Conservation (phyloP, 345 rosid species). For the Gynandropsis gynandra region DNA sequence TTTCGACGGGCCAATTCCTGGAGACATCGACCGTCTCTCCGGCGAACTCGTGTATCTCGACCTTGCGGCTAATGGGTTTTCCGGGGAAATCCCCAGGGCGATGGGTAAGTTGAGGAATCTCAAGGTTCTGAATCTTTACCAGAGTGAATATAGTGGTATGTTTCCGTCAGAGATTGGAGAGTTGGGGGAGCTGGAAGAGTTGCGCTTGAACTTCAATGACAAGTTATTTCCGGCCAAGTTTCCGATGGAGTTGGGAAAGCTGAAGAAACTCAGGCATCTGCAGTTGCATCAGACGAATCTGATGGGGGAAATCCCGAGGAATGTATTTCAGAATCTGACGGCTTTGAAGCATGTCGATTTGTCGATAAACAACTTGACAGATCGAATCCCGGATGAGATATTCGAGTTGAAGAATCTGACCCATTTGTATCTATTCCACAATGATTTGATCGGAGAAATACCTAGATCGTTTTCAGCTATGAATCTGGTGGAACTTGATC, state of each 20-base stretch:
- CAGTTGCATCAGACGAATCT: slow-evolving; percentile 46
- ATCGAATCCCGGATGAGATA: slow-evolving; percentile 40
- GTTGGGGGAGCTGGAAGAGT: slow-evolving; percentile 45
- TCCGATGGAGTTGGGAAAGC: slow-evolving; percentile 52
- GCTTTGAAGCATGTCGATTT: slow-evolving; percentile 49
- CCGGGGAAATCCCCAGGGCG: slow-evolving; percentile 59
- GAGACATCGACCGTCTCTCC: slow-evolving; percentile 44
- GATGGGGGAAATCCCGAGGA: slow-evolving; percentile 55
- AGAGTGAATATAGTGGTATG: slow-evolving; percentile 54
- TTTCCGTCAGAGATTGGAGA: slow-evolving; percentile 74
- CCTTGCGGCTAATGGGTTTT: slow-evolving; percentile 46
- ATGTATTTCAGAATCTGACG: slow-evolving; percentile 36
- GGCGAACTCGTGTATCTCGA: slow-evolving; percentile 37
- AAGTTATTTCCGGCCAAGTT: slow-evolving; percentile 45
- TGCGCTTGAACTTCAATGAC: slow-evolving; percentile 37
- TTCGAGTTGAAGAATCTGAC: slow-evolving; percentile 50
- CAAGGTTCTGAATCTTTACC: slow-evolving; percentile 29
- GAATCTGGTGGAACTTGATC: slow-evolving; percentile 44
- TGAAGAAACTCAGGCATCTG: slow-evolving; percentile 43
- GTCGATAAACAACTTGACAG: slow-evolving; percentile 41
- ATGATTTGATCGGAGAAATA: slow-evolving; percentile 48
- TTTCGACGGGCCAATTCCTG: slow-evolving; percentile 63
- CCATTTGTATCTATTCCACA: slow-evolving; percentile 31
- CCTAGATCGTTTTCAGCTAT: slow-evolving; percentile 36
- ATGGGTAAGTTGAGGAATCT: slow-evolving; percentile 44